These are phyloP conservation scores for Aphanomyces astaci DNA, from an alignment of 352 stramenopile species.

Conservation along the genomic window DNA sequence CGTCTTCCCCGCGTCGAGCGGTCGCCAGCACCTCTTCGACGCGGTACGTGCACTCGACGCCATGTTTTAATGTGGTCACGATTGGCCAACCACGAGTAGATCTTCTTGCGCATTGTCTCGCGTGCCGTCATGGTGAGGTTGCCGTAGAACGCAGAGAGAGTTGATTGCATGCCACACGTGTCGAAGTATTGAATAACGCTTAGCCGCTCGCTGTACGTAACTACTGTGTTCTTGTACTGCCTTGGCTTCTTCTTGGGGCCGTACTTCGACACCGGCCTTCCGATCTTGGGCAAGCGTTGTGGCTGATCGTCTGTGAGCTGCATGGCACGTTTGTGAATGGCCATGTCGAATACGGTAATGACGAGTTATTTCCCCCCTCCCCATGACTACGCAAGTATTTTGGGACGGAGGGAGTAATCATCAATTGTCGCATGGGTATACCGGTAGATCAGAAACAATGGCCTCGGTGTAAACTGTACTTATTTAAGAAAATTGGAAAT, in stretches of 20 bases:
- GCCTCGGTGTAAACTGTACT: too few relatives aligned
- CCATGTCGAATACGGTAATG: too few relatives aligned
- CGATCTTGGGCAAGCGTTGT: too few relatives aligned
- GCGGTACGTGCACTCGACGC: not conserved
- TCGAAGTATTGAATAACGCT: not conserved
- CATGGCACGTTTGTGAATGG: too few relatives aligned
- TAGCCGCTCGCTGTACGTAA: not conserved
- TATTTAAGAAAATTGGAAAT: too few relatives aligned
- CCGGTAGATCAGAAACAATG: too few relatives aligned
- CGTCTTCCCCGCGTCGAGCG: not conserved
- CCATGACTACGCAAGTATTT: too few relatives aligned
- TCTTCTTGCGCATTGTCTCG: conserved; percentile 16
- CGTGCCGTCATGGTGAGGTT: not conserved
- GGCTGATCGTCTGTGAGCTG: too few relatives aligned
- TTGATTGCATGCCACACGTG: not conserved
- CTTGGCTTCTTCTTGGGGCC: not conserved
- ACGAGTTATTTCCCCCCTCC: too few relatives aligned
- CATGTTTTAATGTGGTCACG: not conserved
- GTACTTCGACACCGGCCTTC: not conserved
- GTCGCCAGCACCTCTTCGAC: not conserved
- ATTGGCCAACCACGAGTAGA: conserved; percentile 5
- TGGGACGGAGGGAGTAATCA: too few relatives aligned
- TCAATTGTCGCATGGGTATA: too few relatives aligned
- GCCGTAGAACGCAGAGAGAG: not conserved
- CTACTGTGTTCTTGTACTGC: not conserved